These are phyloP conservation scores for Phaffia tasmanica DNA, from an alignment of 768 basidiomycete species.

Conservation along the genomic window DNA sequence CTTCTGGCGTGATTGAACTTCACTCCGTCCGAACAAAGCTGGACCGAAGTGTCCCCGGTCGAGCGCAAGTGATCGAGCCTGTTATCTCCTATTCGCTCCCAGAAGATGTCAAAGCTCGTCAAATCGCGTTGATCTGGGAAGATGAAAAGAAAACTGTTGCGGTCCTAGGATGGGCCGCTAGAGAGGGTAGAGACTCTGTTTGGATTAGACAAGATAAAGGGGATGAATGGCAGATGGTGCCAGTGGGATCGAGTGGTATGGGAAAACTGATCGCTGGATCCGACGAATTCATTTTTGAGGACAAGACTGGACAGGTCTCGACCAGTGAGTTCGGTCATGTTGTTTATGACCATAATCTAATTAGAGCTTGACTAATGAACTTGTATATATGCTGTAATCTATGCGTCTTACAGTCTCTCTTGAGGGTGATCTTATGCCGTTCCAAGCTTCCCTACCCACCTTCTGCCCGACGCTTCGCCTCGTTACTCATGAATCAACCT, in stretches of 20 bases:
- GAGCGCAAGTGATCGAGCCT: background rate
- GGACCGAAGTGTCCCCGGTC: conserved; percentile 3
- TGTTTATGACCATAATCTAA: background rate
- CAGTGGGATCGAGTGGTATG: conserved; percentile 21
- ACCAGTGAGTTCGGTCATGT: conserved; percentile 28
- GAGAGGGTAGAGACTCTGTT: conserved; percentile 26
- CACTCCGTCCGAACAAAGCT: conserved; percentile 18
- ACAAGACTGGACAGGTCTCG: conserved; percentile 28
- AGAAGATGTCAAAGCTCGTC: conserved; percentile 6
- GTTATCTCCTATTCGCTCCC: background rate
- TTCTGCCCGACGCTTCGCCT: conserved; percentile 26
- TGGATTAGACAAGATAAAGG: conserved; percentile 6
- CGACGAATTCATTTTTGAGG: conserved; percentile 27
- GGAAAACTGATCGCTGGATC: conserved; percentile 27
- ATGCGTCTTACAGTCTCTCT: conserved; percentile 20
- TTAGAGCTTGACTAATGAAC: conserved; percentile 25
- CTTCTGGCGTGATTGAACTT: conserved; percentile 54
- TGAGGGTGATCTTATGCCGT: conserved; percentile 27
- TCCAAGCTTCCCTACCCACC: conserved; percentile 18
- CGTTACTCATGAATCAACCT: conserved; percentile 20
- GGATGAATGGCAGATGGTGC: conserved; percentile 10
- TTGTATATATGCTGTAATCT: background rate
- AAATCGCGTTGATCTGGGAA: conserved; percentile 25
- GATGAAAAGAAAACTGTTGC: conserved; percentile 27
- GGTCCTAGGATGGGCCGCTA: conserved; percentile 22